Conservation (phyloP, 192 early-diverging fungal species). For the Coemansia guatemalensis region DNA sequence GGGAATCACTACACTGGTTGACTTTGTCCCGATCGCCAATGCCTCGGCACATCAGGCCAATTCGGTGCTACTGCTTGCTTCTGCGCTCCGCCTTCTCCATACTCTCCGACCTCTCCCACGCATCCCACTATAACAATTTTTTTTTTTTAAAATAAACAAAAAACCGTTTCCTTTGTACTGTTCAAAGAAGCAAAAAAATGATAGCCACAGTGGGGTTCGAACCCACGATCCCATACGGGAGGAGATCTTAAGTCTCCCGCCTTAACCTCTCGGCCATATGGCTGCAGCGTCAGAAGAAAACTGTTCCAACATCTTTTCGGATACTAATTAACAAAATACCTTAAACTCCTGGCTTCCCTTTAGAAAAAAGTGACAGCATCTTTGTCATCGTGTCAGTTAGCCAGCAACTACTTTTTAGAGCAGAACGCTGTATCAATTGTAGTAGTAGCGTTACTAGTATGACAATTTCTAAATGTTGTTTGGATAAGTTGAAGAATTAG, state of each 20-base stretch:
- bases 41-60: conserved; percentile 96
- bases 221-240: conserved; percentile 43
- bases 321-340: not conserved
- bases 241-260: conserved; percentile 41
- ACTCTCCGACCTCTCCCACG: conserved; percentile 41
- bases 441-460: too few species aligned
- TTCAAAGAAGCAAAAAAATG: not conserved
- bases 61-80: conserved; percentile 79
- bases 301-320: not conserved
- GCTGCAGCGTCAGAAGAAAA: not conserved
- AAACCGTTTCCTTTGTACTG: not conserved
- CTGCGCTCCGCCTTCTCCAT: conserved; percentile 55
- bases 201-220: conserved; percentile 34
- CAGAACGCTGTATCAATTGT: too few species aligned
- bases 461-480: too few species aligned
- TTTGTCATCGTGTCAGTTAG: not conserved
- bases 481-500: too few species aligned
- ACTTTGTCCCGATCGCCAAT: conserved; percentile 89
- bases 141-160: not conserved
- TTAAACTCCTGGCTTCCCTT: not conserved
- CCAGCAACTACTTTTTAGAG: not conserved
- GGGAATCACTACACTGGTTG: conserved; percentile 91
- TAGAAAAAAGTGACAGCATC: not conserved
- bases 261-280: conserved; percentile 38
- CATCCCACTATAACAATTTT: conserved; percentile 8